Conservation (phyloP, 768 basidiomycete genomes). For the Tephrocybe sp. region DNA sequence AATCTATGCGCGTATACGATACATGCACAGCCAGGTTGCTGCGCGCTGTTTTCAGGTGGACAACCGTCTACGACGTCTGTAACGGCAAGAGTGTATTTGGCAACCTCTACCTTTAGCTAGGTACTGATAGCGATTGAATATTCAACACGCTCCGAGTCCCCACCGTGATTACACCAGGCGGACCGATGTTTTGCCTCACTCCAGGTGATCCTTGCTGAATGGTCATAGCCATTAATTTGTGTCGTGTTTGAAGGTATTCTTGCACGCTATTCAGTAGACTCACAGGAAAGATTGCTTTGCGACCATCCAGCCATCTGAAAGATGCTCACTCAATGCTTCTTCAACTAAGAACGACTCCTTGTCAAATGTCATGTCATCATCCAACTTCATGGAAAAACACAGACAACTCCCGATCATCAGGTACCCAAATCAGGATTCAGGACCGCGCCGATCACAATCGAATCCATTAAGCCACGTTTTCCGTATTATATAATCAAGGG, state of each 20-base stretch:
- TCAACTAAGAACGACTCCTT: too few relatives aligned
- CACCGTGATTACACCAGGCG: not conserved
- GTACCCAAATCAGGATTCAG: not conserved
- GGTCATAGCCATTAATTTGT: not conserved
- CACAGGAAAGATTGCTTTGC: too few relatives aligned
- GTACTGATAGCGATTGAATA: not conserved
- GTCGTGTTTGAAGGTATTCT: too few relatives aligned
- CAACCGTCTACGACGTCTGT: not conserved
- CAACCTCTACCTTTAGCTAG: not conserved
- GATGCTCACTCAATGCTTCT: too few relatives aligned
- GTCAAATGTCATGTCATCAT: not conserved
- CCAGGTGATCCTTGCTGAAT: not conserved
- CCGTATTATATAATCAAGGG: not conserved
- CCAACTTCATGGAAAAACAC: conserved; percentile 5
- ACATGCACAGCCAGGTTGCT: too few relatives aligned
- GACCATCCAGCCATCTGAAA: too few relatives aligned
- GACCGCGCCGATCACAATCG: not conserved
- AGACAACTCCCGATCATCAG: not conserved
- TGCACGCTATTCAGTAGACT: too few relatives aligned
- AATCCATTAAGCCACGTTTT: conserved; percentile 1
- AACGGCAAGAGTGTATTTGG: not conserved
- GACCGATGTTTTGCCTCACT: too few relatives aligned
- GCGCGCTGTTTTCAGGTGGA: too few relatives aligned
- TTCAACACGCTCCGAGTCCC: not conserved
- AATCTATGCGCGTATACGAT: too few relatives aligned